phyloP scores from a whole-genome alignment of 805 yeast species.

The Ascoidea tarda region DNA sequence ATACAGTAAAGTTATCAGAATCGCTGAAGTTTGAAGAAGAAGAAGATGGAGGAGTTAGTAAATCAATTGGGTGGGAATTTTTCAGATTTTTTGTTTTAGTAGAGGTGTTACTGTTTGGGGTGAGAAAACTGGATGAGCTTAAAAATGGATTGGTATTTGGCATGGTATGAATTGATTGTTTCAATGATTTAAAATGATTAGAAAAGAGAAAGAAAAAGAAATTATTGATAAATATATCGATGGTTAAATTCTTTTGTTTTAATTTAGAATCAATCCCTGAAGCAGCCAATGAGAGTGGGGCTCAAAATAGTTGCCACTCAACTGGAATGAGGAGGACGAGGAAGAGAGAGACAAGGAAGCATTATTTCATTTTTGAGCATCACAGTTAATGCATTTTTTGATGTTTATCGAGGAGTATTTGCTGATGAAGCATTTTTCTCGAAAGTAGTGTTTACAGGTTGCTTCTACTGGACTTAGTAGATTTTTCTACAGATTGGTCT shows the following conservation, averaged over 20 bases:
- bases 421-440: not conserved
- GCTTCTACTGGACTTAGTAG: not conserved
- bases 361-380: not conserved
- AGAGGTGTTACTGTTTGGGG: too few species aligned
- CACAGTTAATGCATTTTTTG: not conserved
- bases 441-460: not conserved
- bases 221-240: too few species aligned
- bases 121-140: too few species aligned
- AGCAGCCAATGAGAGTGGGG: too few species aligned
- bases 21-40: not conserved
- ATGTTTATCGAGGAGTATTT: not conserved
- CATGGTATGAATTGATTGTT: not conserved
- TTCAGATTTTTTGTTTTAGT: too few species aligned
- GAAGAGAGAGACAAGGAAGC: not conserved
- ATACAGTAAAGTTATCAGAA: too few species aligned
- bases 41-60: not conserved
- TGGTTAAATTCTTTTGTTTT: too few species aligned
- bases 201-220: not conserved
- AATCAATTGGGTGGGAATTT: too few species aligned
- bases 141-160: not conserved
- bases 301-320: too few species aligned
- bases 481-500: not conserved
- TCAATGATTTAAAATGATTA: not conserved
- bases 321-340: too few species aligned
- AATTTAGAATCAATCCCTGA: too few species aligned